Conservation (phyloP, 495 filamentous ascomycete genomes). For the Sordaria brevicollis region DNA sequence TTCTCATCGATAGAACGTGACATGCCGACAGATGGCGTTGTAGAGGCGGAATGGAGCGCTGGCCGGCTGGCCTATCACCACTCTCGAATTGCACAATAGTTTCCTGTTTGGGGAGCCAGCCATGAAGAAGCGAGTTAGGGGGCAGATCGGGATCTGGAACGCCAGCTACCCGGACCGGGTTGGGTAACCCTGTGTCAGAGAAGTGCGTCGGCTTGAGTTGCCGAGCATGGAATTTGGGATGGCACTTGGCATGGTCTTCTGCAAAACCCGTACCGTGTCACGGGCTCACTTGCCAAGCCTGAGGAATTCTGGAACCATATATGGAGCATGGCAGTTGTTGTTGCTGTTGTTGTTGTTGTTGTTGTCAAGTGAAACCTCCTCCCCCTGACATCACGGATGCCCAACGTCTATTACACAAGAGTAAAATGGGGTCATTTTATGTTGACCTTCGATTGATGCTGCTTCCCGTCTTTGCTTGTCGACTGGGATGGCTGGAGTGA, state of each 20-base stretch:
- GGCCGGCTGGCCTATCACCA: background rate
- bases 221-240: constrained; percentile 3
- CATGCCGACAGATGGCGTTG: background rate
- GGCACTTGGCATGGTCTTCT: background rate
- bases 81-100: background rate
- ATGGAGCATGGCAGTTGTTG: background rate
- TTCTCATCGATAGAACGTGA: background rate
- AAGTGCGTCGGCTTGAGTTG: constrained; percentile 29
- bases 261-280: background rate
- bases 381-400: background rate
- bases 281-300: background rate
- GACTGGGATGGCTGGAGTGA: background rate
- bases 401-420: background rate
- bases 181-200: constrained; percentile 22
- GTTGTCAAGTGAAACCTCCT: background rate
- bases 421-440: background rate
- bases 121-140: background rate
- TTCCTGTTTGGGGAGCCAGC: background rate
- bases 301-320: background rate
- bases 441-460: background rate
- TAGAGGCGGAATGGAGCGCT: background rate
- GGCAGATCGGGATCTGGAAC: constrained; percentile 1
- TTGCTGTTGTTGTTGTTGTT: too few relatives aligned
- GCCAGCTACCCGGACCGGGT: constrained; percentile 20
- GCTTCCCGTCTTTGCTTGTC: background rate